Evolutionary conservation across 2,329 filamentous ascomycete species (phyloP).

Genomic region (Claviceps purpurea): DNA sequence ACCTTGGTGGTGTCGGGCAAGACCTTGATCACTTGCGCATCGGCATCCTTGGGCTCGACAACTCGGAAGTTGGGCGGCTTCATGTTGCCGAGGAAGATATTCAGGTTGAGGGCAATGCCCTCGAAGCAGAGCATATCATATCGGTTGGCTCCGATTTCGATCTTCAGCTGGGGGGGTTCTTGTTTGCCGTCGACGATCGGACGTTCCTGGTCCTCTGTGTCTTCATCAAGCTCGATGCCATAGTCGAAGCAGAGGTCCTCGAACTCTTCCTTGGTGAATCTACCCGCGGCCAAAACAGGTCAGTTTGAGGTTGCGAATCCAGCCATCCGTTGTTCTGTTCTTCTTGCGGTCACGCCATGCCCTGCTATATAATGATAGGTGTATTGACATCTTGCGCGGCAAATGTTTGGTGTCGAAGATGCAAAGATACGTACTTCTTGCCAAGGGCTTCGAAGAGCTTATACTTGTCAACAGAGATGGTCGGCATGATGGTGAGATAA

Average conservation of each 20-base stretch:
- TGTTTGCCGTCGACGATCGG: conserved; percentile 66
- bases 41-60: conserved; percentile 55
- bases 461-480: conserved; percentile 92
- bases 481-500: conserved; percentile 56
- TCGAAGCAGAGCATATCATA: conserved; percentile 95
- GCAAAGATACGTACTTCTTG: conserved; percentile 47
- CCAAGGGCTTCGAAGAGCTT: conserved; percentile 88
- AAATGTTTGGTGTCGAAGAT: no score
- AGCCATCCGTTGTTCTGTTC: background rate
- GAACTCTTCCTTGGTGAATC: conserved; percentile 86
- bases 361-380: no score
- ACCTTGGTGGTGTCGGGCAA: conserved; percentile 62
- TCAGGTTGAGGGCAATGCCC: conserved; percentile 88
- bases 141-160: conserved; percentile 93
- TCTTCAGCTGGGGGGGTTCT: conserved; percentile 87
- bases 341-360: no score
- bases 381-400: no score
- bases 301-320: conserved; percentile 4
- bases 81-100: conserved; percentile 75
- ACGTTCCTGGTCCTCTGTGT: conserved; percentile 65
- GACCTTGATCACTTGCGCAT: conserved; percentile 71
- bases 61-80: conserved; percentile 69
- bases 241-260: conserved; percentile 98
- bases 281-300: conserved; percentile 20
- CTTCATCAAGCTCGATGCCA: conserved; percentile 94